Evolutionary conservation across 192 early-diverging fungal species (phyloP).

Genomic region (Coemansia sp.): DNA sequence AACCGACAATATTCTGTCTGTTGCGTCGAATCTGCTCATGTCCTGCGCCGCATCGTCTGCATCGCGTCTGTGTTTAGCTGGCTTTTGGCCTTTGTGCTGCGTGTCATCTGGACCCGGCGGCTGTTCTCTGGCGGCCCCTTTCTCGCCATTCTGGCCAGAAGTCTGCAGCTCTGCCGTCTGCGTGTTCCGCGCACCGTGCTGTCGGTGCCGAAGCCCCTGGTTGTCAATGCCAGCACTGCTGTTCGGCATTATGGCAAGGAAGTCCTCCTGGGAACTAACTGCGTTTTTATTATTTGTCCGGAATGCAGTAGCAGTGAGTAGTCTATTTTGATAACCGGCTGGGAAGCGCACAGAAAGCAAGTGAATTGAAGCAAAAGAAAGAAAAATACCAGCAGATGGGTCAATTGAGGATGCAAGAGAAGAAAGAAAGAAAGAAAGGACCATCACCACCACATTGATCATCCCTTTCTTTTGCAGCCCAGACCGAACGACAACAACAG

Average conservation of each 20-base stretch:
- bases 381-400: not conserved
- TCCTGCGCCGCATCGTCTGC: not conserved
- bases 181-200: not conserved
- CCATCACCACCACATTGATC: too few relatives aligned
- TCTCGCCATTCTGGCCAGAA: not conserved
- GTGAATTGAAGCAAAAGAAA: not conserved
- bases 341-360: not conserved
- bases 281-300: not conserved
- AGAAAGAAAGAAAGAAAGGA: too few relatives aligned
- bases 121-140: not conserved
- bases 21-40: slow-evolving; percentile 4
- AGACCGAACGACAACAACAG: too few relatives aligned
- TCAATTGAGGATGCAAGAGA: too few relatives aligned
- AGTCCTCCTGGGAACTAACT: too few relatives aligned
- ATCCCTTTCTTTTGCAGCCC: too few relatives aligned
- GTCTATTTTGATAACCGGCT: not conserved
- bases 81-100: not conserved
- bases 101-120: not conserved
- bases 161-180: not conserved
- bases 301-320: not conserved
- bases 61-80: not conserved
- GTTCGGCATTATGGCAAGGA: not conserved
- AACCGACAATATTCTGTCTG: slow-evolving; percentile 15
- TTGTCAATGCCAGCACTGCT: not conserved
- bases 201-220: slow-evolving; percentile 4